phyloP scores from a whole-genome alignment of 495 filamentous ascomycete species.

The Neurospora tetraspora region DNA sequence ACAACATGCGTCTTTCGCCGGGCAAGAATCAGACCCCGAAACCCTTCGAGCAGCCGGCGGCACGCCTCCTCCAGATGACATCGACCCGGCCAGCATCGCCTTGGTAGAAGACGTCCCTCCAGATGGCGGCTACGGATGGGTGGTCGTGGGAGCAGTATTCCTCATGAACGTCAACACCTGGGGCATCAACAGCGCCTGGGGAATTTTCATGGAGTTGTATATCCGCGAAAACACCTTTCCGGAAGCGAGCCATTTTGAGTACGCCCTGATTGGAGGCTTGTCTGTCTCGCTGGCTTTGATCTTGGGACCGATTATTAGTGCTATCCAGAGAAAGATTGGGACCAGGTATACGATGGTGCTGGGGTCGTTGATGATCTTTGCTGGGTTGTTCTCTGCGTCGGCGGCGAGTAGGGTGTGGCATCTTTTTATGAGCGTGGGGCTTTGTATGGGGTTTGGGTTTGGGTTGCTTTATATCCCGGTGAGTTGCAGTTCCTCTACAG shows the following conservation, averaged over 20 bases:
- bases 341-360: conserved; percentile 43
- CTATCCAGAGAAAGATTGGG: conserved; percentile 37
- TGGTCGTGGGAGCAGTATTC: conserved; percentile 38
- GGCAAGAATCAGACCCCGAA: neutral
- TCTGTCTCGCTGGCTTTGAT: conserved; percentile 50
- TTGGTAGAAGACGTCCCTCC: conserved; percentile 27
- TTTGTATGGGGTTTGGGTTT: conserved; percentile 62
- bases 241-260: conserved; percentile 46
- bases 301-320: conserved; percentile 48
- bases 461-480: conserved; percentile 60
- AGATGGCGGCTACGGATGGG: conserved; percentile 54
- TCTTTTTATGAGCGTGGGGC: conserved; percentile 58
- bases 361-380: conserved; percentile 44
- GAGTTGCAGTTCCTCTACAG: neutral
- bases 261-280: conserved; percentile 61
- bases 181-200: conserved; percentile 49
- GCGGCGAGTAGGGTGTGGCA: conserved; percentile 54
- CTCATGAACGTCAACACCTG: conserved; percentile 44
- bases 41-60: neutral
- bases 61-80: neutral
- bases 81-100: neutral
- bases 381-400: conserved; percentile 45
- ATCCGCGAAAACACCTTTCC: conserved; percentile 45
- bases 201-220: conserved; percentile 51
- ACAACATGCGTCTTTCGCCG: neutral